A percentile compares a stretch with the other conserved stretches of the same genome.
Evolutionary conservation across 495 filamentous ascomycete species (phyloP).

Genomic region (Xylaria flabelliformis): DNA sequence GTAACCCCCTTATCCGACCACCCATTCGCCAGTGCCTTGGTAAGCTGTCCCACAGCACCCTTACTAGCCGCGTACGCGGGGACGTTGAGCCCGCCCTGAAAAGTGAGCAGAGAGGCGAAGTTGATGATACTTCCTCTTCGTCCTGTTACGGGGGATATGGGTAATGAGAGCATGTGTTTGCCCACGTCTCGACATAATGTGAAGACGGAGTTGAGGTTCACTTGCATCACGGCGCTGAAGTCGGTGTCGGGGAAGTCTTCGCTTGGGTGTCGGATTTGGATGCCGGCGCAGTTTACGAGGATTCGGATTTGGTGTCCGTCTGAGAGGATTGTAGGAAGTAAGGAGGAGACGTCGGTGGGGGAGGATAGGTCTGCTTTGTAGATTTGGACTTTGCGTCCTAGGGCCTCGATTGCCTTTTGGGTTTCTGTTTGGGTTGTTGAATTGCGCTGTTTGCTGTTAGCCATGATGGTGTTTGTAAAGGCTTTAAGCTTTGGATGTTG

Average conservation of each 20-base stretch:
- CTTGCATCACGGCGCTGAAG: slow-evolving; percentile 84
- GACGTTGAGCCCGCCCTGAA: slow-evolving; percentile 90
- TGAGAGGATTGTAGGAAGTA: slow-evolving; percentile 66
- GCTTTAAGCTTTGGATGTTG: no score
- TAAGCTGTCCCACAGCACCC: slow-evolving; percentile 84
- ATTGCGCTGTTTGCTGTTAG: slow-evolving; percentile 29
- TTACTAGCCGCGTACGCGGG: slow-evolving; percentile 92
- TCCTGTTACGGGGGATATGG: slow-evolving; percentile 57
- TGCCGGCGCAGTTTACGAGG: slow-evolving; percentile 85
- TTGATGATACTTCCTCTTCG: slow-evolving; percentile 83
- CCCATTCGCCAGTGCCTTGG: slow-evolving; percentile 87
- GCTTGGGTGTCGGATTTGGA: slow-evolving; percentile 79
- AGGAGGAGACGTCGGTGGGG: slow-evolving; percentile 60
- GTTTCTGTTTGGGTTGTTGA: slow-evolving; percentile 73
- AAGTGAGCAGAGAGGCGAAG: slow-evolving; percentile 80
- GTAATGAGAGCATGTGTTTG: slow-evolving; percentile 75
- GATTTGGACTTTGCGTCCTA: slow-evolving; percentile 72
- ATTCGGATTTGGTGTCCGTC: slow-evolving; percentile 70
- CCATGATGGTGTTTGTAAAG: no score
- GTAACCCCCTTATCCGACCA: slow-evolving; percentile 81
- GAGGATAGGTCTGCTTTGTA: slow-evolving; percentile 77
- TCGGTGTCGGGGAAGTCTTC: slow-evolving; percentile 80
- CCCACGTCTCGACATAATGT: slow-evolving; percentile 83
- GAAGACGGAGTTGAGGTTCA: slow-evolving; percentile 86
- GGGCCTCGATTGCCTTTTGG: slow-evolving; percentile 62